Percentiles rank a stretch among this genome's conserved stretches.
Evolutionary conservation across 2,329 filamentous ascomycete genomes (phyloP).

Genomic region (Exophiala alcalophila): DNA sequence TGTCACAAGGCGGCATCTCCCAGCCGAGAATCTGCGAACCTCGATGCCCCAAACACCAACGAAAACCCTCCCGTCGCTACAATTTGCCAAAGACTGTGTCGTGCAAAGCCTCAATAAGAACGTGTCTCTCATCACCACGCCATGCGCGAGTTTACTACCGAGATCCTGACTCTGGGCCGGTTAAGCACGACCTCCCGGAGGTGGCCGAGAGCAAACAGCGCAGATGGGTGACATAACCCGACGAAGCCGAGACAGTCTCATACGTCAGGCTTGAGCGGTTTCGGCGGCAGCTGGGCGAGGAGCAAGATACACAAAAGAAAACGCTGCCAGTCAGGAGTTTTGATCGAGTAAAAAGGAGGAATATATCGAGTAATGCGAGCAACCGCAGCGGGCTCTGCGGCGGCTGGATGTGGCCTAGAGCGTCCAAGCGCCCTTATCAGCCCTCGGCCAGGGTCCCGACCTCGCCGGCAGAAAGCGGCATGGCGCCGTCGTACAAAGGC

Average conservation of each 20-base stretch:
- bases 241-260: not conserved
- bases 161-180: too few relatives aligned
- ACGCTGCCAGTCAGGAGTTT: constrained; percentile 25
- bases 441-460: constrained; percentile 1
- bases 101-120: too few relatives aligned
- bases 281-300: constrained; percentile 5
- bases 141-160: too few relatives aligned
- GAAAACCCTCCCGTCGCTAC: too few relatives aligned
- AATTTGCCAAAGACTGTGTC: too few relatives aligned
- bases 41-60: too few relatives aligned
- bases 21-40: too few relatives aligned
- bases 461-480: constrained; percentile 10
- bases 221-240: too few relatives aligned
- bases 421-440: constrained; percentile 16
- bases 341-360: constrained; percentile 27
- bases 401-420: constrained; percentile 19
- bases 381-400: constrained; percentile 6
- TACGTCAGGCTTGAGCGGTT: not conserved
- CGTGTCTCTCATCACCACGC: too few relatives aligned
- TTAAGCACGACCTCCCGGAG: too few relatives aligned
- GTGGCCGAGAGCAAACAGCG: too few relatives aligned
- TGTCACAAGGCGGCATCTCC: too few relatives aligned
- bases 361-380: constrained; percentile 27
- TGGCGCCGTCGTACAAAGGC: constrained; percentile 1
- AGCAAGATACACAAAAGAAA: constrained; percentile 5